Percentiles rank a stretch among this genome's conserved stretches.
Conservation (phyloP, 139 green algal genomes). For the Chlamydomonas applanata region DNA sequence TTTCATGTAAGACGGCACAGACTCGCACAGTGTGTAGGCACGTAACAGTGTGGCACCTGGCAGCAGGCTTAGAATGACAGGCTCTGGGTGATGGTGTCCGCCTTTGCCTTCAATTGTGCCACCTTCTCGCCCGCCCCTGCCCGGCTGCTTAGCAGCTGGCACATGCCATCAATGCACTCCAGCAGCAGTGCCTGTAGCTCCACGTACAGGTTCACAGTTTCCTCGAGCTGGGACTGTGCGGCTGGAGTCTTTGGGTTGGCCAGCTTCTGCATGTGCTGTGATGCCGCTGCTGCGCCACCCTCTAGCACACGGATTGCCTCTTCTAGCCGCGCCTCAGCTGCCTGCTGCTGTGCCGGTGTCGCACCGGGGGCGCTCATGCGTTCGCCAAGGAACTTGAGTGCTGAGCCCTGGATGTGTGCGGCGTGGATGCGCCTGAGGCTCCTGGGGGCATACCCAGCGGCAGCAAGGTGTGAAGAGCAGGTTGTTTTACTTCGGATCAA, state of each 20-base stretch:
- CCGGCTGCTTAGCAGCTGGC: too few relatives aligned
- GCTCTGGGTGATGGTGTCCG: too few relatives aligned
- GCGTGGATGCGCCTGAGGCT: constrained; percentile 12
- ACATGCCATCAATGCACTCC: constrained; percentile 25
- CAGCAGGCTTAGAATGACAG: too few relatives aligned
- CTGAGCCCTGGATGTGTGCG: neutral
- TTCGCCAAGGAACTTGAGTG: constrained; percentile 21
- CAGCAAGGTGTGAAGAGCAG: neutral
- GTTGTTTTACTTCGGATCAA: neutral
- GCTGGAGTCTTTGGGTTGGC: neutral
- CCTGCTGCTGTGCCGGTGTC: neutral
- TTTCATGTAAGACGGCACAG: too few relatives aligned
- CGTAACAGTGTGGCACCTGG: too few relatives aligned
- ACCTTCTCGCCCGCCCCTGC: too few relatives aligned
- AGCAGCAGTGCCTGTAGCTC: constrained; percentile 28
- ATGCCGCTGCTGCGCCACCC: neutral
- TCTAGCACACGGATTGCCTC: neutral
- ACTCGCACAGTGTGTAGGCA: too few relatives aligned
- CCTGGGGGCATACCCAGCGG: too few relatives aligned
- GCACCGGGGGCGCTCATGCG: too few relatives aligned
- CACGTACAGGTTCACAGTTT: constrained; percentile 24
- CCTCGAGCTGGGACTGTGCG: neutral
- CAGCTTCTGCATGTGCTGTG: neutral
- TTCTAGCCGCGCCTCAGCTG: neutral
- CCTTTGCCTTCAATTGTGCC: too few relatives aligned